Evolutionary conservation across 352 stramenopile species (phyloP).

Genomic region (Phytophthora kernoviae): DNA sequence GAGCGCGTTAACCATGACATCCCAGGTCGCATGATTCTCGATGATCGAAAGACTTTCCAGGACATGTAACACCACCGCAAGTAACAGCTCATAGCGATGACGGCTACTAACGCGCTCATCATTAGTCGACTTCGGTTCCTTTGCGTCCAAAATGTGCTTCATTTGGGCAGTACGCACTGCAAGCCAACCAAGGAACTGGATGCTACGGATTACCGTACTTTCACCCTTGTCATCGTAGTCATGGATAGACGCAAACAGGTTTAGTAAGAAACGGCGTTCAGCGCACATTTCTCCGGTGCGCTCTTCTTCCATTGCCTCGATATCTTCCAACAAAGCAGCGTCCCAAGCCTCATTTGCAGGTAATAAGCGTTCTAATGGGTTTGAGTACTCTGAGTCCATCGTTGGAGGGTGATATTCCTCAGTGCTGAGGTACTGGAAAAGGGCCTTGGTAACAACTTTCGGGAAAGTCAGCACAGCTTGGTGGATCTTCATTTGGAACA

Average conservation of each 20-base stretch:
- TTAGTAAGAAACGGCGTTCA: conserved; percentile 79
- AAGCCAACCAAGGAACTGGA: conserved; percentile 83
- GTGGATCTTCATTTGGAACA: conserved; percentile 88
- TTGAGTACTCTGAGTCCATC: conserved; percentile 51
- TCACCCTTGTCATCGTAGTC: conserved; percentile 90
- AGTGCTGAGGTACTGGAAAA: conserved; percentile 82
- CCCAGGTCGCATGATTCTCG: conserved; percentile 89
- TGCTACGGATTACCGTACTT: conserved; percentile 82
- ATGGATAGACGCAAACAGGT: conserved; percentile 85
- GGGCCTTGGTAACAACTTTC: conserved; percentile 56
- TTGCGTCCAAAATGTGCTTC: conserved; percentile 54
- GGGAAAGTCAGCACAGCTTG: conserved; percentile 78
- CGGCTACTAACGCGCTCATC: conserved; percentile 30
- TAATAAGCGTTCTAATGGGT: conserved; percentile 59
- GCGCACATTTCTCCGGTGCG: conserved; percentile 71
- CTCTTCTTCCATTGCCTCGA: conserved; percentile 67
- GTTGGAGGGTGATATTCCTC: conserved; percentile 68
- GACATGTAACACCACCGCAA: conserved; percentile 81
- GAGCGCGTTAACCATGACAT: conserved; percentile 87
- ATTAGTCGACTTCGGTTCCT: conserved; percentile 23
- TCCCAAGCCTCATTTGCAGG: conserved; percentile 60
- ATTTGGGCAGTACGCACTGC: conserved; percentile 69
- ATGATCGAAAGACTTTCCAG: conserved; percentile 89
- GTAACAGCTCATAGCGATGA: conserved; percentile 68
- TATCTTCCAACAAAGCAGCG: conserved; percentile 57